Evolutionary conservation across 2,329 filamentous ascomycete genomes (phyloP).

Genomic region (Byssoonygena ceratinophila): DNA sequence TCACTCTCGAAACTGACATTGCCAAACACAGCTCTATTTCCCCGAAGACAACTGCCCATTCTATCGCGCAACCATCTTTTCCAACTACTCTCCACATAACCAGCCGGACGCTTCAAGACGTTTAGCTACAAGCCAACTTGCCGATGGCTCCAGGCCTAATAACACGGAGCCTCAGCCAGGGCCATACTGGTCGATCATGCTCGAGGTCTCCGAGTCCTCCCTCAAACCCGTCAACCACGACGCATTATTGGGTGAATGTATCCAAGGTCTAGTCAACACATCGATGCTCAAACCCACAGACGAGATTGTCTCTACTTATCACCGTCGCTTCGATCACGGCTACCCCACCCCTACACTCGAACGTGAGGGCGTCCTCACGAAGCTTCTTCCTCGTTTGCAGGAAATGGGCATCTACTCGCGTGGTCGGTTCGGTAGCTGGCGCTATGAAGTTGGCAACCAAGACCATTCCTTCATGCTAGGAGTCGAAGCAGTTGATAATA

Average conservation of each 20-base stretch:
- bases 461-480: conserved; percentile 97
- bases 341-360: conserved; percentile 93
- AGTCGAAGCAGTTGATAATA: conserved; percentile 83
- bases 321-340: conserved; percentile 94
- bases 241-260: conserved; percentile 78
- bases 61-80: conserved; percentile 99
- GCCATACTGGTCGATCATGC: conserved; percentile 99
- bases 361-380: conserved; percentile 84
- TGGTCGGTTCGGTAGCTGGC: conserved; percentile 95
- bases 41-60: conserved; percentile 98
- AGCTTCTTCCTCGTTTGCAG: conserved; percentile 87
- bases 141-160: conserved; percentile 69
- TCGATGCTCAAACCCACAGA: conserved; percentile 85
- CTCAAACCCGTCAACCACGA: conserved; percentile 87
- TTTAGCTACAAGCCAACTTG: conserved; percentile 75
- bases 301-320: conserved; percentile 96
- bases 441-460: conserved; percentile 95
- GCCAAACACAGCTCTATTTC: conserved; percentile 66
- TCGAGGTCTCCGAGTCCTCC: conserved; percentile 90
- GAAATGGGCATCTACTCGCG: conserved; percentile 86
- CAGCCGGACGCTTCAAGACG: conserved; percentile 74
- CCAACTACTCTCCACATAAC: conserved; percentile 99
- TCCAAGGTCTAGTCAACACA: conserved; percentile 95
- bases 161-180: conserved; percentile 62
- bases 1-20: conserved; percentile 2